A percentile compares a stretch with the other conserved stretches of the same genome.
These are phyloP conservation scores for Suillus weaverae DNA, from an alignment of 768 basidiomycete species.

Conservation along the genomic window DNA sequence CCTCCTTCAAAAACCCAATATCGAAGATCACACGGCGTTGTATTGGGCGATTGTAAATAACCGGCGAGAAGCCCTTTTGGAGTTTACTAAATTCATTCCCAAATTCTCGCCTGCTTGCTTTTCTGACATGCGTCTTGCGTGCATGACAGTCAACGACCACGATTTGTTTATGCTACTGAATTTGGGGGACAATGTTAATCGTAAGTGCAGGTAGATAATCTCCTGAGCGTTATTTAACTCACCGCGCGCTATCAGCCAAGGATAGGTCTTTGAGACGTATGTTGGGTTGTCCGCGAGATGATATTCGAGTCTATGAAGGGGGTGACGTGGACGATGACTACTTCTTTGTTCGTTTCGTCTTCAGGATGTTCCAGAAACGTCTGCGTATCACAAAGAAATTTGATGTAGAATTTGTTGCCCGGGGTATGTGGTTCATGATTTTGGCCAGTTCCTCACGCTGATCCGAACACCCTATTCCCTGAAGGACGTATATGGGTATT, in stretches of 20 bases:
- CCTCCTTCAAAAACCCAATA: not conserved
- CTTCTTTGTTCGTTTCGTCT: conserved; percentile 48
- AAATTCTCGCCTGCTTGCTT: not conserved
- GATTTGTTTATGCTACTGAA: not conserved
- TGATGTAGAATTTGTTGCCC: conserved; percentile 51
- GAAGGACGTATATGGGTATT: not conserved
- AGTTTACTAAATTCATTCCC: not conserved
- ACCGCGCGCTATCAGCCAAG: conserved; percentile 12
- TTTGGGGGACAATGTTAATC: not conserved
- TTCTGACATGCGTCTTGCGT: not conserved
- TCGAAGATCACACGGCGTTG: not conserved
- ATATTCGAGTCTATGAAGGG: conserved; percentile 49
- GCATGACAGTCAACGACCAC: not conserved
- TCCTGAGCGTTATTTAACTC: not conserved
- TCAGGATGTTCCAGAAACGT: conserved; percentile 59
- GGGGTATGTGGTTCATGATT: not conserved
- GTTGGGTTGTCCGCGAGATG: conserved; percentile 42
- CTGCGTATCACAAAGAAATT: conserved; percentile 56
- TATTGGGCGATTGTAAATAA: not conserved
- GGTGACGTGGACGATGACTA: conserved; percentile 35
- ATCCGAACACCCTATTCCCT: too few species aligned
- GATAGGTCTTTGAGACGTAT: conserved; percentile 39
- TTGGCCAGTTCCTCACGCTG: not conserved
- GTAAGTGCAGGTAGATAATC: not conserved
- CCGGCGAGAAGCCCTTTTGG: not conserved